A percentile compares a stretch with the other conserved stretches of the same genome.
phyloP scores from a whole-genome alignment of 495 filamentous ascomycete species.

The Glutinoglossum americanum region DNA sequence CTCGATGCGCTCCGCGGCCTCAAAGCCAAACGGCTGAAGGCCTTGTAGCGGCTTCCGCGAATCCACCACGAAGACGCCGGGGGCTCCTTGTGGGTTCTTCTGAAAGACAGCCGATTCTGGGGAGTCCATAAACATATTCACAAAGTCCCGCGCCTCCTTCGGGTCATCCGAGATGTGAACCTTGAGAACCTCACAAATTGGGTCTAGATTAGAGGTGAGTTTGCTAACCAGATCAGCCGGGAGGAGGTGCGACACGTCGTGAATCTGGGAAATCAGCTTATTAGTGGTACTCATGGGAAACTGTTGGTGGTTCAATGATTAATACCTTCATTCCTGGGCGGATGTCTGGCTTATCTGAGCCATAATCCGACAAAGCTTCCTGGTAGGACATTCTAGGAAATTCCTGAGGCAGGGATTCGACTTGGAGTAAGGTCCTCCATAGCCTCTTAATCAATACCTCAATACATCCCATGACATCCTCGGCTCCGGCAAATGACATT shows the following conservation, averaged over 20 bases:
- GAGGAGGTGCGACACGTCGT: slow-evolving; percentile 36
- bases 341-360: slow-evolving; percentile 82
- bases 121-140: slow-evolving; percentile 43
- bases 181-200: slow-evolving; percentile 52
- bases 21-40: slow-evolving; percentile 47
- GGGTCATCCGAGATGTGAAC: slow-evolving; percentile 28
- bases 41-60: slow-evolving; percentile 47
- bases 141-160: slow-evolving; percentile 31
- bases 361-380: slow-evolving; percentile 59
- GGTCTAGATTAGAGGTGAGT: slow-evolving; percentile 39
- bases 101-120: slow-evolving; percentile 37
- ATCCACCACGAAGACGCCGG: slow-evolving; percentile 56
- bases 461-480: slow-evolving; percentile 50
- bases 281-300: not conserved
- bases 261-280: slow-evolving; percentile 27
- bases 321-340: slow-evolving; percentile 35
- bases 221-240: slow-evolving; percentile 45
- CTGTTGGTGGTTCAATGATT: not conserved
- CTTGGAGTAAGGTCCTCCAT: slow-evolving; percentile 21
- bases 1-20: slow-evolving; percentile 38
- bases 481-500: slow-evolving; percentile 57
- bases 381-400: slow-evolving; percentile 49
- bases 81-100: slow-evolving; percentile 43
- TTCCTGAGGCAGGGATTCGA: slow-evolving; percentile 9
- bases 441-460: slow-evolving; percentile 41